Base-by-base conservation (phyloP, 495 filamentous ascomycete species). In the Bacidia gigantensis region DNA sequence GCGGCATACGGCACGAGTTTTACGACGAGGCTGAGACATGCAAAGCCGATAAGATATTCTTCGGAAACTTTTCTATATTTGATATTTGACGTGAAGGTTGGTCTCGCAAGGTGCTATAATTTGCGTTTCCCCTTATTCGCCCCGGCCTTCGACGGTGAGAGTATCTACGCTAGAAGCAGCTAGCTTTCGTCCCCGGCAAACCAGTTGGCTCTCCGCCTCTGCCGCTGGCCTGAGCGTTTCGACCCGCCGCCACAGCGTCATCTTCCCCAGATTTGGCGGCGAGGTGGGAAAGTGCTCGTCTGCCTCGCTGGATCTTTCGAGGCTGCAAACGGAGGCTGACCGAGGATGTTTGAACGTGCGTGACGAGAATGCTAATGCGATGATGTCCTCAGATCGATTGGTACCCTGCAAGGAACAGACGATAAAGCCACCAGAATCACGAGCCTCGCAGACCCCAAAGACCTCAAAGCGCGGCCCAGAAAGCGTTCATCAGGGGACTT, bases 221-320 rank as follows among this genome's bases (percentile, higher is more conserved):
- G 41, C 41, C 41, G 41, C 17, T 44, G 41, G 41, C 41, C 41
- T 22, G 41, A 44, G 41, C 41, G 41, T 44, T 44, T 44, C 41
- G 20, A n/a, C 9, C 41, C 41, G 20, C 29, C 29, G 29, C 29
- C 29, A 35, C 29, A 7, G 29, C 29, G 29, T 35, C 29, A 35
- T n/a, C 29, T 35, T 35, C 29, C 29, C 29, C 29, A 35, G 29
- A 35, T 35, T 35, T 35, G 29, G 29, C 29, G 5, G n/a, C n/a
- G n/a, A n/a, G n/a, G n/a, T n/a, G n/a, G n/a, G n/a, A n/a, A n/a
- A n/a, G n/a, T n/a, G n/a, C n/a, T n/a, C n/a, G n/a, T n/a, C n/a
- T n/a, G n/a, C n/a, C n/a, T n/a, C n/a, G 29, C 29, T 35, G 14
- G 29, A 14, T 7, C 14, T 35, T 14, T 5, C 29, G 14, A 35